Percentiles rank a stretch among this genome's conserved stretches.
These are phyloP conservation scores for Daldinia decipiens DNA, from an alignment of 495 filamentous ascomycete species.

Conservation along the genomic window DNA sequence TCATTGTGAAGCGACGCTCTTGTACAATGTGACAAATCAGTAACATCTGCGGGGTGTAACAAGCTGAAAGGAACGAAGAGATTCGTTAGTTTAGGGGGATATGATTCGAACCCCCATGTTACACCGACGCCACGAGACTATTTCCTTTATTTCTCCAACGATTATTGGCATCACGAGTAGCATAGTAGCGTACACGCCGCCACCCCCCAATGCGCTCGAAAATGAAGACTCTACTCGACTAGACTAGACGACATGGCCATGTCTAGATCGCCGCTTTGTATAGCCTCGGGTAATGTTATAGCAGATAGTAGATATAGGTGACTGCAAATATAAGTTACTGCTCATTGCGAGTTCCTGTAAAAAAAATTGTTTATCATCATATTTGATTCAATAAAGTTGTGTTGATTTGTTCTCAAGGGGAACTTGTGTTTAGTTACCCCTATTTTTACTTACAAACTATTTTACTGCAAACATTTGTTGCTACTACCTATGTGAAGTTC, in stretches of 20 bases:
- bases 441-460: not conserved
- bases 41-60: not conserved
- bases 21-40: conserved; percentile 1
- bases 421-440: not conserved
- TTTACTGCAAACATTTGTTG: not conserved
- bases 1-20: not conserved
- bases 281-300: not conserved
- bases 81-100: not conserved
- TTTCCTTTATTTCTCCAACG: not conserved
- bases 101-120: not conserved
- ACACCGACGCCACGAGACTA: not conserved
- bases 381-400: not conserved
- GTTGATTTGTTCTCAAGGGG: not conserved
- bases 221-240: not conserved
- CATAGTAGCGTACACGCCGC: not conserved
- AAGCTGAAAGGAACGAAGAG: not conserved
- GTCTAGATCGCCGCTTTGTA: not conserved
- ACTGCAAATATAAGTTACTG: not conserved
- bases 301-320: not conserved
- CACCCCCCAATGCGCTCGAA: not conserved
- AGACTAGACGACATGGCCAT: not conserved
- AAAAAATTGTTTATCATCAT: not conserved
- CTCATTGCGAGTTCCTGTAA: not conserved
- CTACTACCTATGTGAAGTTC: not conserved
- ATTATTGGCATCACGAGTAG: not conserved